A percentile compares a stretch with the other conserved stretches of the same genome.
Conservation (phyloP, 164 flowering plant genomes). For the Platanus orientalis region DNA sequence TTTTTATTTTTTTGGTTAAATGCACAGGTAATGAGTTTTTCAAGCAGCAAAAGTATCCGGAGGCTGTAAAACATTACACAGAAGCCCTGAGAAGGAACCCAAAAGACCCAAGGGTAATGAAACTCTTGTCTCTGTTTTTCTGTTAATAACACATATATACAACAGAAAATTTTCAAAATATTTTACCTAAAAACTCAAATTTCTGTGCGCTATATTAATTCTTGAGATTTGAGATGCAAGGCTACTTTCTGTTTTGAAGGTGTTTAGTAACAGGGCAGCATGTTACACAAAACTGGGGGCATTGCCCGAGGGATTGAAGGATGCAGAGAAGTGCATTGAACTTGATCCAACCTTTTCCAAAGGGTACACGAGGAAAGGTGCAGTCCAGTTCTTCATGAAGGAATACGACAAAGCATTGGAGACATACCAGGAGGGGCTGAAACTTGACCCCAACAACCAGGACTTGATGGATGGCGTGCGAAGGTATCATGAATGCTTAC, state of each 20-base stretch:
- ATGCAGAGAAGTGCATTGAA: conserved; percentile 98
- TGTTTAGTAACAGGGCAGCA: conserved; percentile 94
- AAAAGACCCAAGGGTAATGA: conserved; percentile 64
- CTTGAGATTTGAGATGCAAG: background rate
- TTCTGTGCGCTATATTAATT: background rate
- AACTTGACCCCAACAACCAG: conserved; percentile 77
- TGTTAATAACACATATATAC: too few relatives aligned
- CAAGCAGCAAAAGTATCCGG: conserved; percentile 89
- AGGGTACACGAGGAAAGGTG: conserved; percentile 93
- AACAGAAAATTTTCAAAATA: too few relatives aligned
- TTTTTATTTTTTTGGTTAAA: too few relatives aligned
- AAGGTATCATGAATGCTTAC: conserved; percentile 32
- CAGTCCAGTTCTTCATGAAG: conserved; percentile 94
- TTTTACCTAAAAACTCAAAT: too few relatives aligned
- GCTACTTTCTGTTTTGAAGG: conserved; percentile 35
- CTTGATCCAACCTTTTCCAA: conserved; percentile 91
- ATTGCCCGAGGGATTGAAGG: conserved; percentile 89
- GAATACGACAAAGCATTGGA: conserved; percentile 96
- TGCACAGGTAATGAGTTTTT: conserved; percentile 75
- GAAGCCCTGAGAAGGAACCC: conserved; percentile 92
- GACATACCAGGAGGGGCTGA: conserved; percentile 89
- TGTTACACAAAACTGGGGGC: conserved; percentile 94
- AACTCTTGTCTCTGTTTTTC: background rate
- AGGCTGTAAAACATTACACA: conserved; percentile 86
- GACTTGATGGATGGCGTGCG: conserved; percentile 81